Evolutionary conservation across 148 eudicot genomes (phyloP), one percentile per base, ranked within the genome.

Genomic region (Oxyria digyna): DNA sequence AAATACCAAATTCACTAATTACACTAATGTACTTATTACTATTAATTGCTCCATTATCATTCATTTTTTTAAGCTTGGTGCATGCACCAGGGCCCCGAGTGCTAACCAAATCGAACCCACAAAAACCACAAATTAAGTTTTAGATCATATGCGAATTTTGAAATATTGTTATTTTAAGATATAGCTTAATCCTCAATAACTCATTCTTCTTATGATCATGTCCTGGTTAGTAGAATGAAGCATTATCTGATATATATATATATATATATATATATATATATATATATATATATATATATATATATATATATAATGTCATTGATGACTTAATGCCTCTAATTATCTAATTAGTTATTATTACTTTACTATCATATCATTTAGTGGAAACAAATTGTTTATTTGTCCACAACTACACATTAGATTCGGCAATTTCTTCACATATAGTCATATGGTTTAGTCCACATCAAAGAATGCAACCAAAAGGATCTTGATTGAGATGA

Each of bases 361-460:
- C n/a, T n/a, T n/a, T n/a, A n/a, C n/a, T n/a, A n/a, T n/a, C n/a
- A 50, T 23, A 7, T 18, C 23, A 52, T 21, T 9, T 9, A 52
- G 13, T 52, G 10, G 59, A 23, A 52, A 23, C 4, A 29, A 52
- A 55, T 23, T 55, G 63, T 55, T 55, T 2, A 11, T 27, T 49
- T 55, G 63, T 55, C n/a, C 63, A 55, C 33, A 55, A n/a, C n/a
- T n/a, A n/a, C n/a, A n/a, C n/a, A n/a, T 55, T 55, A 27, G 63
- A 55, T 55, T 26, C 27, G 17, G 63, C 63, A 27, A 55, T 55
- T 55, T 55, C 63, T 55, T 55, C 33, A n/a, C n/a, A n/a, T n/a
- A n/a, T n/a, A n/a, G n/a, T 13, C 63, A 55, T 55, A 13, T 26
- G 33, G 35, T 27, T 27, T 24, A 55, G 63, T 55, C 63, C 63